These are phyloP conservation scores for Melastoma candidum DNA, from an alignment of 441 rosid species.

Conservation along the genomic window DNA sequence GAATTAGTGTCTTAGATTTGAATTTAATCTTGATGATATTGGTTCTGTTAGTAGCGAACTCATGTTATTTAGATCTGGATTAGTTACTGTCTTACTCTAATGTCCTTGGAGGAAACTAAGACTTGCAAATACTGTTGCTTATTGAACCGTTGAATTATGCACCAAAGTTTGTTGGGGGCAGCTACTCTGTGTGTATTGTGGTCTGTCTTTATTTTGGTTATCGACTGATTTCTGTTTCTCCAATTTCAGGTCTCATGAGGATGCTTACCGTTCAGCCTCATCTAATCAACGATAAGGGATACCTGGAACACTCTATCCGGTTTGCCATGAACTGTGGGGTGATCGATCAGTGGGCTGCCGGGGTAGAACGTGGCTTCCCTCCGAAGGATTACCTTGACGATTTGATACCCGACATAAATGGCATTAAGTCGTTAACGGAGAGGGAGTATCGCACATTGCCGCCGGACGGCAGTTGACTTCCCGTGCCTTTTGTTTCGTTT, in stretches of 20 bases:
- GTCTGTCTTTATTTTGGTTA: not conserved
- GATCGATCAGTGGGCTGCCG: slow-evolving; percentile 70
- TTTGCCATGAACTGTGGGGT: slow-evolving; percentile 82
- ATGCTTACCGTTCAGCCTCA: slow-evolving; percentile 71
- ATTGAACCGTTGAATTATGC: too few species aligned
- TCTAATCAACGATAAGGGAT: slow-evolving; percentile 53
- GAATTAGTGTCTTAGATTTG: too few species aligned
- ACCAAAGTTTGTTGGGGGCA: too few species aligned
- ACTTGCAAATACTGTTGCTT: too few species aligned
- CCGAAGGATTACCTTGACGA: slow-evolving; percentile 55
- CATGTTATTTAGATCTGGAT: too few species aligned
- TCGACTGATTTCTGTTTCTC: not conserved
- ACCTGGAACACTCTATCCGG: slow-evolving; percentile 45
- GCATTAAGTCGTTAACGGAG: slow-evolving; percentile 52
- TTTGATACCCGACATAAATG: slow-evolving; percentile 48
- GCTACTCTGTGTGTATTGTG: not conserved
- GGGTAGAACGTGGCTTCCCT: slow-evolving; percentile 58
- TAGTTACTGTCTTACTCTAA: too few species aligned
- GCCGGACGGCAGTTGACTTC: slow-evolving; percentile 26
- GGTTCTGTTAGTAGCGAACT: too few species aligned
- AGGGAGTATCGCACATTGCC: slow-evolving; percentile 47
- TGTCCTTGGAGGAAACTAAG: too few species aligned
- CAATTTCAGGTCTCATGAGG: slow-evolving; percentile 52
- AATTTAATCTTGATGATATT: too few species aligned
- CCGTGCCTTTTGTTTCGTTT: not conserved